Evolutionary conservation across 2,329 filamentous ascomycete genomes (phyloP).

Genomic region (Epichloe sibirici): DNA sequence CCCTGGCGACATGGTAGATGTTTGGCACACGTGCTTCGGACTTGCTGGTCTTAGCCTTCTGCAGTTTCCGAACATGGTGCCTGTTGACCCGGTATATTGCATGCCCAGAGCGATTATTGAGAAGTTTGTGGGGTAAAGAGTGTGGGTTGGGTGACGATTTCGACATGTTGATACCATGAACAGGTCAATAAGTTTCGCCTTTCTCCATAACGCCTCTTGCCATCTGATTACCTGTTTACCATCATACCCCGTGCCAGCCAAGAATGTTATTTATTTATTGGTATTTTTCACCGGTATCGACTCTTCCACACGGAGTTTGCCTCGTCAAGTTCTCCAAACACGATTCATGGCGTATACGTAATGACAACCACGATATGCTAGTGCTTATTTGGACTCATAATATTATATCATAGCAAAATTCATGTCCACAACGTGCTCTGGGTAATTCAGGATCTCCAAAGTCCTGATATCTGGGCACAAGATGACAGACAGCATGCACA

Average conservation of each 20-base stretch:
- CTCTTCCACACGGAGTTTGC: constrained; percentile 12
- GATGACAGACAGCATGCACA: neutral
- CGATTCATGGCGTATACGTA: neutral
- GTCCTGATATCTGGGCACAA: neutral
- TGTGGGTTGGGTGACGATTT: neutral
- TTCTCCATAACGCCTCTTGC: constrained; percentile 37
- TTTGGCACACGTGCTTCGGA: constrained; percentile 90
- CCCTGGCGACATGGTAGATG: constrained; percentile 90
- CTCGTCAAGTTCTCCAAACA: constrained; percentile 17
- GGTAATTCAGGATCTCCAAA: neutral
- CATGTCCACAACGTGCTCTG: neutral
- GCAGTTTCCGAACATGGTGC: constrained; percentile 60
- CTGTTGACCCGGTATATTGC: constrained; percentile 81
- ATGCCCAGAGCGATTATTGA: constrained; percentile 58
- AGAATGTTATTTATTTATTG: constrained; percentile 28
- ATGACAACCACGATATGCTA: neutral
- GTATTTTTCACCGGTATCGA: constrained; percentile 17
- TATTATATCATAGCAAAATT: neutral
- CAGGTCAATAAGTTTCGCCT: neutral
- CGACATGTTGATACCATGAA: neutral
- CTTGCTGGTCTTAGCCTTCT: constrained; percentile 79
- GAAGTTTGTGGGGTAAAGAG: constrained; percentile 35
- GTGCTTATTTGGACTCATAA: neutral
- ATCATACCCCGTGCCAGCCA: constrained; percentile 35
- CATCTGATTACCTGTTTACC: constrained; percentile 57